A percentile compares a stretch with the other conserved stretches of the same genome.
Conservation (phyloP, 2,329 filamentous ascomycete genomes). For the Cercospora nicotianae region DNA sequence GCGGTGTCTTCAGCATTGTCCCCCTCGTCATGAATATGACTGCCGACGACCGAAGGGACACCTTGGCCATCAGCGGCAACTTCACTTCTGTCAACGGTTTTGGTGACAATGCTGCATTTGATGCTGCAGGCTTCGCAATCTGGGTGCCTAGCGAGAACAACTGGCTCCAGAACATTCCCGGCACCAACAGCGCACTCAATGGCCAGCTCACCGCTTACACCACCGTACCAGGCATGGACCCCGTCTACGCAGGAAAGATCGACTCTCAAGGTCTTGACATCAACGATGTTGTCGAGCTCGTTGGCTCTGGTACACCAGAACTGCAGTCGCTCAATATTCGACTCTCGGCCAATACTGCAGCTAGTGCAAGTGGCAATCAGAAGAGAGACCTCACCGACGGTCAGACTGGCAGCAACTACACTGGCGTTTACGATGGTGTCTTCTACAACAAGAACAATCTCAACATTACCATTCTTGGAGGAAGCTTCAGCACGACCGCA, state of each 20-base stretch:
- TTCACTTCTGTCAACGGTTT: constrained; percentile 74
- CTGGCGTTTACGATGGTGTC: constrained; percentile 73
- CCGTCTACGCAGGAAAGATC: constrained; percentile 81
- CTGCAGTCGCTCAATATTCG: constrained; percentile 58
- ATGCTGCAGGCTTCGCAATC: constrained; percentile 75
- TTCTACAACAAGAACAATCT: constrained; percentile 70
- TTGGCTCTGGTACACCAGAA: constrained; percentile 43
- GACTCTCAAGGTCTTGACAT: constrained; percentile 71
- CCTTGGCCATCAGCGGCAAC: constrained; percentile 75
- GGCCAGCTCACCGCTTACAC: constrained; percentile 73
- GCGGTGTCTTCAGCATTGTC: constrained; percentile 71
- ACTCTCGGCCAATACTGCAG: constrained; percentile 40
- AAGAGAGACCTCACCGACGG: constrained; percentile 44
- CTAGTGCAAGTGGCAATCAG: constrained; percentile 33
- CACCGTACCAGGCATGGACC: constrained; percentile 59
- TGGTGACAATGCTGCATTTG: constrained; percentile 59
- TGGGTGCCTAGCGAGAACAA: constrained; percentile 85
- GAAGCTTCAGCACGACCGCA: constrained; percentile 74
- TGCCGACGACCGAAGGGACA: constrained; percentile 64
- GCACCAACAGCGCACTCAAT: constrained; percentile 63
- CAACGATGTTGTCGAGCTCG: constrained; percentile 69
- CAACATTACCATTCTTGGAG: constrained; percentile 85
- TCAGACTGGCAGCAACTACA: constrained; percentile 46
- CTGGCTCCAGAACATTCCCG: constrained; percentile 78
- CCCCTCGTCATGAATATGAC: constrained; percentile 78